Conservation (phyloP, 225 moss, liverwort and hornwort species). For the Polytrichum formosum region DNA sequence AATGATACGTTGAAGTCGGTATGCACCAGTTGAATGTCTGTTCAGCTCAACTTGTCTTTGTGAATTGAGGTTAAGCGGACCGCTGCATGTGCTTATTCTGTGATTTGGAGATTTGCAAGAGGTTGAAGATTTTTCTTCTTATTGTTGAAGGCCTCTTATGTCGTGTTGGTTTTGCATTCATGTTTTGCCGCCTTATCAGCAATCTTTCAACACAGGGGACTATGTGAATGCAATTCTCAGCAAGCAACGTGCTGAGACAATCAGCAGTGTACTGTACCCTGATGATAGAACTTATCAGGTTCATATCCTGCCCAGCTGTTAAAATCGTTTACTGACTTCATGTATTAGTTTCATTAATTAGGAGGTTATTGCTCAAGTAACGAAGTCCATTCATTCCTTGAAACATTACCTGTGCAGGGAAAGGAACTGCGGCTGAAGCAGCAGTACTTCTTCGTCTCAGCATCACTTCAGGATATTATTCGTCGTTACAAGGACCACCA, state of each 20-base stretch:
- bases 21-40: no score
- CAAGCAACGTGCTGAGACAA: slow-evolving; percentile 92
- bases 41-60: no score
- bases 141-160: no score
- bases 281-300: slow-evolving; percentile 97
- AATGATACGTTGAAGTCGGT: no score
- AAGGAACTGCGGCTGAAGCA: slow-evolving; percentile 93
- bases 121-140: no score
- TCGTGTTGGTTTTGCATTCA: neutral
- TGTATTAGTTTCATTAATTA: no score
- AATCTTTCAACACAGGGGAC: slow-evolving; percentile 96
- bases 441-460: slow-evolving; percentile 89
- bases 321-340: no score
- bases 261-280: slow-evolving; percentile 87
- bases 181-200: slow-evolving; percentile 33
- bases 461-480: slow-evolving; percentile 76
- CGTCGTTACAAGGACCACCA: slow-evolving; percentile 61
- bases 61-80: no score
- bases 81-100: no score
- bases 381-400: no score
- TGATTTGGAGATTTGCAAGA: no score
- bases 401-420: slow-evolving; percentile 26
- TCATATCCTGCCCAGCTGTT: neutral
- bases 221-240: slow-evolving; percentile 94
- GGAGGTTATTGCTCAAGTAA: no score